phyloP scores from a whole-genome alignment of 441 rosid genomes.

The Corymbia calophylla region DNA sequence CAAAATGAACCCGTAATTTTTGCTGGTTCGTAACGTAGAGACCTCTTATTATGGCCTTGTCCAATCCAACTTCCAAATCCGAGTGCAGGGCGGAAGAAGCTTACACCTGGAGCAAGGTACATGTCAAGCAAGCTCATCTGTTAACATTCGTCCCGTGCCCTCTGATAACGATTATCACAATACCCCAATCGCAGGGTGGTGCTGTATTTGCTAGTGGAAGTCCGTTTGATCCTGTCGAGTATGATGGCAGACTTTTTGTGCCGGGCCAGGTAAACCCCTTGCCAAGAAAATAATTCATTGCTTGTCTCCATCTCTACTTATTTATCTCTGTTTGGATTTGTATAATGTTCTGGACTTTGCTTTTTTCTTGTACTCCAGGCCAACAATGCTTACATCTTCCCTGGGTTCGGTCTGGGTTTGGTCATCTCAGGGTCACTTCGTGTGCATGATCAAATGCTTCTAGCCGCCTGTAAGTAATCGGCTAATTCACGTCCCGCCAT shows the following conservation, averaged over 20 bases:
- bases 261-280: background rate
- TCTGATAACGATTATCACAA: background rate
- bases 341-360: background rate
- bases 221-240: background rate
- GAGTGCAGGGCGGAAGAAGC: conserved; percentile 17
- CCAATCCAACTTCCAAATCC: conserved; percentile 15
- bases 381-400: background rate
- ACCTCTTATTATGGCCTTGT: conserved; percentile 11
- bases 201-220: conserved; percentile 4
- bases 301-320: background rate
- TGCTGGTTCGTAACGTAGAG: background rate
- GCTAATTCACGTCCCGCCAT: background rate
- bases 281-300: background rate
- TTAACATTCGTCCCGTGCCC: background rate
- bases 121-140: background rate
- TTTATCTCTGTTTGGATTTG: background rate
- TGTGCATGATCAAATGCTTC: background rate
- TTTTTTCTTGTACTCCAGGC: background rate
- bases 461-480: background rate
- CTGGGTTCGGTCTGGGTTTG: background rate
- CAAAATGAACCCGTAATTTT: background rate
- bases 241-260: background rate
- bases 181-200: background rate
- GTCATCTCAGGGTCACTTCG: background rate
- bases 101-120: conserved; percentile 15